Evolutionary conservation across 2,329 filamentous ascomycete species (phyloP).

Genomic region (Penicillium sp.): DNA sequence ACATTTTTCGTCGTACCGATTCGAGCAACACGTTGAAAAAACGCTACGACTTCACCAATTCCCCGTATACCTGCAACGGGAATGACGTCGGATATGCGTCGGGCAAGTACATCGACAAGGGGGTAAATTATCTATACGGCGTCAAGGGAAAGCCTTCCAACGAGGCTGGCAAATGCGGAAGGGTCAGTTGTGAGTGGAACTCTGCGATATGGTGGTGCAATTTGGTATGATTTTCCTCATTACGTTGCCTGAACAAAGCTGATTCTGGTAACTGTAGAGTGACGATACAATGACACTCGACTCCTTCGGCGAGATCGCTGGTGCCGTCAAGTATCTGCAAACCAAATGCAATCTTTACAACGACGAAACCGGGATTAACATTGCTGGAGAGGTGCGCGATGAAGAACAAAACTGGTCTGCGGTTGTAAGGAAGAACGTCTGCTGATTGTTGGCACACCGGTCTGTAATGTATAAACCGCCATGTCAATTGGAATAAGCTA

Average conservation of each 20-base stretch:
- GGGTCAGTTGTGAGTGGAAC: not conserved
- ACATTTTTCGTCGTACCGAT: not conserved
- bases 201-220: conserved; percentile 8
- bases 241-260: too few species aligned
- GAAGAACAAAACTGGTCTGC: not conserved
- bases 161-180: not conserved
- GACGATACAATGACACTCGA: not conserved
- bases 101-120: not conserved
- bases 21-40: not conserved
- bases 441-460: too few species aligned
- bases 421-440: conserved; percentile 4
- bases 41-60: not conserved
- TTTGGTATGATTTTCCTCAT: not conserved
- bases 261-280: not conserved
- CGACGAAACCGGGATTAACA: not conserved
- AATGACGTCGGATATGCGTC: not conserved
- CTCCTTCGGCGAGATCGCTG: not conserved
- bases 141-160: not conserved
- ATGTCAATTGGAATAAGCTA: too few species aligned
- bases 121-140: not conserved
- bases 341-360: not conserved
- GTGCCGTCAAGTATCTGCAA: not conserved
- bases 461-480: too few species aligned
- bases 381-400: not conserved
- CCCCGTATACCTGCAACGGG: not conserved